Conservation (phyloP, 805 yeast species). For the Candida tibetensis region DNA sequence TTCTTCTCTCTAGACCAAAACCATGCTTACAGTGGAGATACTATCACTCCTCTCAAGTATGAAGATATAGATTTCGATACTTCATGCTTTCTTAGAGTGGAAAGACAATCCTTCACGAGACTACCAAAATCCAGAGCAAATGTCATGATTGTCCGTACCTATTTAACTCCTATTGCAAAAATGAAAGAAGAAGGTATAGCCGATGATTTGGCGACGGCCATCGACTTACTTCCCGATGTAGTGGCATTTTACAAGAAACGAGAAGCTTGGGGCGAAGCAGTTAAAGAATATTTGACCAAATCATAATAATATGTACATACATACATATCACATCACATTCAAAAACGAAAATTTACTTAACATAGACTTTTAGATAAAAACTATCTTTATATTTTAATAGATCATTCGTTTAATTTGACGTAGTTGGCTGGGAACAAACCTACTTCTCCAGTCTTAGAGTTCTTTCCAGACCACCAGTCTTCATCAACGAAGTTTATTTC, state of each 20-base stretch:
- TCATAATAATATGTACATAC: constrained; percentile 1
- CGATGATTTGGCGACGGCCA: constrained; percentile 28
- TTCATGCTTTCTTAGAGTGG: constrained; percentile 33
- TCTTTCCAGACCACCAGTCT: constrained; percentile 95
- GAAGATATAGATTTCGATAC: constrained; percentile 36
- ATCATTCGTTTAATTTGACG: constrained; percentile 41
- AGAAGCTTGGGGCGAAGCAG: constrained; percentile 39
- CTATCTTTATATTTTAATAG: not conserved
- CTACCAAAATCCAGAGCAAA: constrained; percentile 35
- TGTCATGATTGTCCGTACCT: constrained; percentile 38
- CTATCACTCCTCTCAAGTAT: constrained; percentile 16
- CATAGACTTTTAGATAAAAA: not conserved
- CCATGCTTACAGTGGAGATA: constrained; percentile 34
- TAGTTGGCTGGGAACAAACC: constrained; percentile 92
- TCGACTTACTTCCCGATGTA: constrained; percentile 38
- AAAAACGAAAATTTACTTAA: not conserved
- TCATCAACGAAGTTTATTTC: constrained; percentile 88
- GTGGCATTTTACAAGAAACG: constrained; percentile 37
- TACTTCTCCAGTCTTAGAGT: constrained; percentile 60
- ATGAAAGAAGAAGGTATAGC: constrained; percentile 34
- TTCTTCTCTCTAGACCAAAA: constrained; percentile 27
- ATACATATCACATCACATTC: not conserved
- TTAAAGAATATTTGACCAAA: constrained; percentile 25
- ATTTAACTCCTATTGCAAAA: constrained; percentile 27
- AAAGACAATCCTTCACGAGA: constrained; percentile 36